Conservation (phyloP, 1,284 basidiomycete species). For the Heterobasidion irregulare region DNA sequence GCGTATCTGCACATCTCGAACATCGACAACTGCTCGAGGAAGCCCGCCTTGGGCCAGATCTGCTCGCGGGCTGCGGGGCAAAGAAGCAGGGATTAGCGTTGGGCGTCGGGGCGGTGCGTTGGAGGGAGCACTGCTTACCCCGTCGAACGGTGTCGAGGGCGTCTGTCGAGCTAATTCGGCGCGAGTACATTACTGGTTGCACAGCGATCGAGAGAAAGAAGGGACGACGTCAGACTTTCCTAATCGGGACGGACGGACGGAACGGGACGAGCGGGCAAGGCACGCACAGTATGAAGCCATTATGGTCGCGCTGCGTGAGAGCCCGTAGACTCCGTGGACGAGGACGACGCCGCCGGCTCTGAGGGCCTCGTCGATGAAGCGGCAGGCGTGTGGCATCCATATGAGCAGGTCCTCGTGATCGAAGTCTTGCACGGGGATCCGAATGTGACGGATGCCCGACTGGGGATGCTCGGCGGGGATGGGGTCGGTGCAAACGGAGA, state of each 20-base stretch:
- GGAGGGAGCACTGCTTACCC: constrained; percentile 29
- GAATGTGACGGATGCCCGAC: constrained; percentile 62
- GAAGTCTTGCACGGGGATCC: constrained; percentile 71
- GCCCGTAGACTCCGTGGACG: constrained; percentile 79
- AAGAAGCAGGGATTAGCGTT: not conserved
- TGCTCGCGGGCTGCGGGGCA: constrained; percentile 42
- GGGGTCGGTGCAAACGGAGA: constrained; percentile 64
- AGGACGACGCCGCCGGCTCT: constrained; percentile 63
- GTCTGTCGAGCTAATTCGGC: constrained; percentile 44
- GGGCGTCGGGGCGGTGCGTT: not conserved
- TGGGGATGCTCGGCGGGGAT: constrained; percentile 69
- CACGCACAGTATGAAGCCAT: constrained; percentile 74
- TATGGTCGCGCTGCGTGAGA: constrained; percentile 75
- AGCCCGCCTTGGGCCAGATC: constrained; percentile 71
- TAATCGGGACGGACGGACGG: not conserved
- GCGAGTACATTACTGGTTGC: constrained; percentile 63
- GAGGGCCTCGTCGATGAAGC: constrained; percentile 73
- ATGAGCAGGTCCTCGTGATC: constrained; percentile 80
- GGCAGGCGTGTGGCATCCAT: constrained; percentile 67
- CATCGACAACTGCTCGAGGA: constrained; percentile 69
- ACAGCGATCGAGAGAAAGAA: not conserved
- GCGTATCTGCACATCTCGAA: constrained; percentile 69
- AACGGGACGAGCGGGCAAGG: not conserved
- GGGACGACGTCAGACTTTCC: constrained; percentile 6
- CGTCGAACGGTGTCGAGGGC: constrained; percentile 55